phyloP scores from a whole-genome alignment of 2,329 filamentous ascomycete genomes.

The Exophiala mesophila region DNA sequence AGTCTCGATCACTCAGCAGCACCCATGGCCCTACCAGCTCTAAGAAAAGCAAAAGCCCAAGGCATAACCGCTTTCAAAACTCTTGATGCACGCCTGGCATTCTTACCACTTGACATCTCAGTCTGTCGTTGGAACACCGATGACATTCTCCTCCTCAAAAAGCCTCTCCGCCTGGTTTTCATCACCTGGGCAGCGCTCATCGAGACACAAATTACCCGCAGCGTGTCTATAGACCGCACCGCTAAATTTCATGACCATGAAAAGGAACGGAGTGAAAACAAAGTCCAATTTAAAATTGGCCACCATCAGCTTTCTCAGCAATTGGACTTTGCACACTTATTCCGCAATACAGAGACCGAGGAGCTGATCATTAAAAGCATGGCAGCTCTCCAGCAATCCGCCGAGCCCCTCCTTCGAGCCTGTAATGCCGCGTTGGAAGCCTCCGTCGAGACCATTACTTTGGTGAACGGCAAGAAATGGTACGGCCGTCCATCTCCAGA shows the following conservation, averaged over 20 bases:
- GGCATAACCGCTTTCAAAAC: conserved; percentile 37
- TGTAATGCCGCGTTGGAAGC: conserved; percentile 28
- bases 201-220: conserved; percentile 40
- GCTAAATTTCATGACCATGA: neutral
- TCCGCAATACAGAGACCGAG: conserved; percentile 37
- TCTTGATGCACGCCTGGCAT: conserved; percentile 38
- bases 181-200: conserved; percentile 35
- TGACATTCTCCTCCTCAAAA: conserved; percentile 38
- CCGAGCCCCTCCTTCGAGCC: conserved; percentile 26
- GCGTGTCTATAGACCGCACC: neutral
- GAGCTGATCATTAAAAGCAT: conserved; percentile 32
- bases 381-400: conserved; percentile 31
- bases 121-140: conserved; percentile 43
- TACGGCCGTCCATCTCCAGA: conserved; percentile 27
- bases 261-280: neutral
- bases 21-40: conserved; percentile 17
- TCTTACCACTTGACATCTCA: conserved; percentile 46
- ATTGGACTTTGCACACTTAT: conserved; percentile 33
- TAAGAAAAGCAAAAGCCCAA: conserved; percentile 32
- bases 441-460: conserved; percentile 29
- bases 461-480: conserved; percentile 31
- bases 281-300: conserved; percentile 24
- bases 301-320: conserved; percentile 33
- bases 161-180: conserved; percentile 35
- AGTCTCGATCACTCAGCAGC: conserved; percentile 23